Percentiles rank a stretch among this genome's conserved stretches.
Evolutionary conservation across 164 flowering plant species (phyloP).

Genomic region (Cinnamomum micranthum): DNA sequence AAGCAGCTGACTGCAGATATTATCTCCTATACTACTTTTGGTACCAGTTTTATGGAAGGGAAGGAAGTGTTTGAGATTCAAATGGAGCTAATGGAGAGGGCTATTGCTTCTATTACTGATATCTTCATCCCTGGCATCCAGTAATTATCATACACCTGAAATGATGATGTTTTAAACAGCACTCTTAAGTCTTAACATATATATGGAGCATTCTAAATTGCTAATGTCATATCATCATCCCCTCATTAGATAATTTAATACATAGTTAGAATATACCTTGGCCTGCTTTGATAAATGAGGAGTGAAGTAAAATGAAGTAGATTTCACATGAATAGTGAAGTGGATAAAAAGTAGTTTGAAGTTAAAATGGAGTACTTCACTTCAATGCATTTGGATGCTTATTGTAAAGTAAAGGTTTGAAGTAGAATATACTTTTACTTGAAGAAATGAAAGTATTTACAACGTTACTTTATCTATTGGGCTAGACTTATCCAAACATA

Average conservation of each 20-base stretch:
- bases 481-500: too few relatives aligned
- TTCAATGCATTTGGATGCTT: too few relatives aligned
- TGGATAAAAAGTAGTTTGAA: too few relatives aligned
- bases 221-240: background rate
- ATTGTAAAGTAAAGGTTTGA: too few relatives aligned
- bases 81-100: conserved; percentile 16
- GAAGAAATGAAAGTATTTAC: too few relatives aligned
- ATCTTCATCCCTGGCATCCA: conserved; percentile 23
- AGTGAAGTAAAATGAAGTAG: too few relatives aligned
- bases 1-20: conserved; percentile 21
- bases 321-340: too few relatives aligned
- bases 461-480: too few relatives aligned
- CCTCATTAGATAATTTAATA: background rate
- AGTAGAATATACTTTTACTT: too few relatives aligned
- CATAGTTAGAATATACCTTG: too few relatives aligned
- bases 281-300: too few relatives aligned
- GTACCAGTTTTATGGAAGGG: conserved; percentile 22
- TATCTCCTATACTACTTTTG: conserved; percentile 31
- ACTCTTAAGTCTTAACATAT: background rate
- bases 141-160: conserved; percentile 7
- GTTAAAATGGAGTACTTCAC: too few relatives aligned
- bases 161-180: background rate
- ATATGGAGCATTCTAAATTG: background rate
- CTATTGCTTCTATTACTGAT: conserved; percentile 7
- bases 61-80: conserved; percentile 25